Base-by-base conservation (phyloP, 2,329 filamentous ascomycete genomes). In the Arthrocladium fulminans region DNA sequence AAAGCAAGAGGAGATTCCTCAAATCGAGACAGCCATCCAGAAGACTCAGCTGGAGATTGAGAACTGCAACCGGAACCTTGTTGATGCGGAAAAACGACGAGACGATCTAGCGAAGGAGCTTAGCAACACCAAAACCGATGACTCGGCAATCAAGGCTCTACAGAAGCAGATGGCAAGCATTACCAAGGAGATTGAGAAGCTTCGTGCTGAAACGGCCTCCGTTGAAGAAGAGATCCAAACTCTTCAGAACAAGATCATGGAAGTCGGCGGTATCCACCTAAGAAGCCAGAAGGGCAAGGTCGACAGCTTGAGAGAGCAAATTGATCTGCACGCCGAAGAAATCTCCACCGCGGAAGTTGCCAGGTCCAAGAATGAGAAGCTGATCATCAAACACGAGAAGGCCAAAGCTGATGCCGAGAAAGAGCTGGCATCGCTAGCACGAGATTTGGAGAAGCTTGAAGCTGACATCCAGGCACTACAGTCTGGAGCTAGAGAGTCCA, bases 231-330 rank as follows among this genome's bases (percentile, higher is more conserved):
- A 97, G 66, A 97, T 98, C 67, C 90, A 94, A 68, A 76, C 76
- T 17, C 74, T 98, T 1, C 90, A 98, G 63, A 84, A 92, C 74
- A 94, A 89, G 73, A 98, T 98, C 61, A 97, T 98, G 92, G 84
- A 96, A 66, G 84, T 95, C 54, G 92, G 92, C 61, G 92, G 92
- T 67, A 88, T 97, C 60, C 88, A 87, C 67, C 80, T 98, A 15
- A 83, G 92, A 48, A 79, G 83, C 15, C 90, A 98, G 64, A 89
- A 92, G 59, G 82, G 87, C 52, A 94, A 86, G 72, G 88, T 98
- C 27, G 90, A 97, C 63, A 78, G 82, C 5, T 72, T 94, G 54
- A 95, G 94, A 64, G 85, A 88, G 59, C 83, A 94, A 63, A 88
- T 97, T 48, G 74, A 83, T 41, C 79, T 82, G 10, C 76, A 94